Evolutionary conservation across 345 rosid species (phyloP), one percentile per base, ranked within the genome.

Genomic region (Brassica cretica): DNA sequence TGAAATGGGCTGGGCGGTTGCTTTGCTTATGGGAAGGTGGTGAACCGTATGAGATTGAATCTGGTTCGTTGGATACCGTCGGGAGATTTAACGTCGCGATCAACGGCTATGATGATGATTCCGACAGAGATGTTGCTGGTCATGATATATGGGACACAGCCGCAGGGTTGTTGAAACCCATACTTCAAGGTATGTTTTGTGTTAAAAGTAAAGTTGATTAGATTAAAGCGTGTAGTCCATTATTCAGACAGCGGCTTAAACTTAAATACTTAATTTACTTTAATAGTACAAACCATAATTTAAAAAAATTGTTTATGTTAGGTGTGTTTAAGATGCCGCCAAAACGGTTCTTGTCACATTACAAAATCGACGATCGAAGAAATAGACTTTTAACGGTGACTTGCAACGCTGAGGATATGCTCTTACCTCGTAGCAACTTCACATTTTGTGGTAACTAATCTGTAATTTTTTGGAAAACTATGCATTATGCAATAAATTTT

Each of bases 1-100:
- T 94, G 79, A 83, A 56, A 73, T 92, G 98, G 98, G 93, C 94
- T 6, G 84, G 88, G 46, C 83, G 80, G 85, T 78, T 94, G 61
- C 64, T 94, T 68, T 92, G 97, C 78, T 81, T 94, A 21, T 94
- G 98, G 98, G 98, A 94, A 79, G 98, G 98, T 46, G 98, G 98
- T 10, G 88, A 84, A 1, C 97, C 97, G 1, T 94, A 94, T 21
- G 92, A 92, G 91, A 86, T 94, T 11, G 88, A 92, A 71, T 79
- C 90, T 11, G 80, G 75, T 63, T 77, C 91, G 83, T 79, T 92
- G 90, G 91, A 90, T 80, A 94, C 97, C 1, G 63, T 90, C 0
- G 93, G 93, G 0, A 86, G 73, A 46, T 86, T 89, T 74, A 60
- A 73, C 69, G 76, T 86, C 33, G 71, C 84, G 73, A 81, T 82